Base-by-base conservation (phyloP, 2,329 filamentous ascomycete species). In the Whalleya microplaca region DNA sequence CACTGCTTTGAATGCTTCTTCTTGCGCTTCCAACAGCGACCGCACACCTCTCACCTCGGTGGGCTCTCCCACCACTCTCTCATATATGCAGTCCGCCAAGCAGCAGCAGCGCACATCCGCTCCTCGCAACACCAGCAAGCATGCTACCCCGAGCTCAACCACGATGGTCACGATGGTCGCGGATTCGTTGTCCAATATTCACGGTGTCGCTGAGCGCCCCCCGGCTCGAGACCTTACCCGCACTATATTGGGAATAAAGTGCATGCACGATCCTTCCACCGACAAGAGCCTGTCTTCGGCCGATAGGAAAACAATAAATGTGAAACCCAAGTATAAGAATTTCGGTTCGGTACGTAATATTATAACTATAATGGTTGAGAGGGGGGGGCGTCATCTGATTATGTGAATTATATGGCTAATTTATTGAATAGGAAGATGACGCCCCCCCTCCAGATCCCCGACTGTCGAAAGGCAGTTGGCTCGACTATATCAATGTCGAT, bases 361-460 rank as follows among this genome's bases (percentile, higher is more conserved):
- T 66, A 66, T 71, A 66, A 70, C 69, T 56, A 54, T 42, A 3
- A 43, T 63, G 53, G 67, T 66, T 65, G 58, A 64, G 69, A 71
- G 71, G 77, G 79, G 82, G 83, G 84, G 76, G 80, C 79, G 84
- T 87, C 84, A 85, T 86, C 82, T 80, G 75, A 71, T 75, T 74
- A 72, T 74, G 75, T 72, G 69, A 71, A 69, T 75, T 69, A 69
- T 64, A 70, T 82, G 82, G 83, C 84, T 87, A 87, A 87, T 83
- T 69, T 65, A 72, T 72, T 78, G 79, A 80, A 77, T 83, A 90
- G 86, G 85, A 90, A 83, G 88, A 93, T 86, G 88, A 92, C 78
- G 84, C 84, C 79, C 85, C 86, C 75, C 85, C 90, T 71, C 78
- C 85, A 64, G 95, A 99, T 75, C 95, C 95, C 63, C 90, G 95